Percentiles rank a stretch among this genome's conserved stretches.
Conservation (phyloP, 345 rosid genomes). For the Salix purpurea region DNA sequence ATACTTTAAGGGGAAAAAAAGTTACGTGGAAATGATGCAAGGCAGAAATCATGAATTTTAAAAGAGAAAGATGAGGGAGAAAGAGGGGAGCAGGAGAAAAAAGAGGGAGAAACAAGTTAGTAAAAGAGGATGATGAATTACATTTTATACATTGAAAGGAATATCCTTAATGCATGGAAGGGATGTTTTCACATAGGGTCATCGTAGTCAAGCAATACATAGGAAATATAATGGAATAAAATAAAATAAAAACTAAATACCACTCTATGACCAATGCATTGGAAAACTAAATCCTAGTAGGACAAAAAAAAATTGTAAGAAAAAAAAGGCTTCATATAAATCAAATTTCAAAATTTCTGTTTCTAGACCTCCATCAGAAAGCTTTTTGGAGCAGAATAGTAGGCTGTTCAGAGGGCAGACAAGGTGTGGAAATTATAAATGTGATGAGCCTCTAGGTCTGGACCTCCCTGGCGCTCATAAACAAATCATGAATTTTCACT, state of each 20-base stretch:
- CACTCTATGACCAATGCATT: neutral
- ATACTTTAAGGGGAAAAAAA: neutral
- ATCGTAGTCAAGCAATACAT: neutral
- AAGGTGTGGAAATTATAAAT: neutral
- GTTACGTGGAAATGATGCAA: neutral
- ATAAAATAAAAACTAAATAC: neutral
- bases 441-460: neutral
- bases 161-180: neutral
- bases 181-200: neutral
- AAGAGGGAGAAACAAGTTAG: neutral
- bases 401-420: neutral
- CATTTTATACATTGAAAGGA: neutral
- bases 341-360: neutral
- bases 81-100: neutral
- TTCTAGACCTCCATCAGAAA: neutral
- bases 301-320: neutral
- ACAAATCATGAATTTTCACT: neutral
- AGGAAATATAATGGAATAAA: neutral
- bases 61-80: neutral
- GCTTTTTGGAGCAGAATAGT: neutral
- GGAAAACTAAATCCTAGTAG: neutral
- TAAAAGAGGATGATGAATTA: neutral
- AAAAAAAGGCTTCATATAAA: neutral
- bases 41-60: neutral
- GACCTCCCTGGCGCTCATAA: neutral